Conservation (phyloP, 2,329 filamentous ascomycete species). For the Akanthomyces uredinophilus region DNA sequence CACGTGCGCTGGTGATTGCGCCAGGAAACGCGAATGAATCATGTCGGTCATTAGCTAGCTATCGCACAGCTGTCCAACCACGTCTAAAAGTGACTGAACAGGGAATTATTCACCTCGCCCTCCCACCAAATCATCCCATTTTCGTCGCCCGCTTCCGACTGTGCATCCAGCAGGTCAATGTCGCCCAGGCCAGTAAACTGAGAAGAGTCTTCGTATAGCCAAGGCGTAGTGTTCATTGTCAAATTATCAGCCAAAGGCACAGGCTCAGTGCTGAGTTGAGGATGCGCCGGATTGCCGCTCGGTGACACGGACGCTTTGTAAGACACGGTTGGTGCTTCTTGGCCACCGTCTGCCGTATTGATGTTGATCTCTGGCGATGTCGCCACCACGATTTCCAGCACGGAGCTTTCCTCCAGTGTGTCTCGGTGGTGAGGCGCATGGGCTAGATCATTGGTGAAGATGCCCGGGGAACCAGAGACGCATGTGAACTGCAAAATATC, state of each 20-base stretch:
- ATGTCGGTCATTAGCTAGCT: not conserved
- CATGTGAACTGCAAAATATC: slow-evolving; percentile 46
- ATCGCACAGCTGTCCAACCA: not conserved
- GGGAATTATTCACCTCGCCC: slow-evolving; percentile 33
- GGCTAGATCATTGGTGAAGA: slow-evolving; percentile 34
- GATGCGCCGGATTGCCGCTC: slow-evolving; percentile 21
- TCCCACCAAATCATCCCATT: slow-evolving; percentile 36
- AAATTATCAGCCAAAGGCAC: slow-evolving; percentile 30
- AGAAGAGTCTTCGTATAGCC: slow-evolving; percentile 38
- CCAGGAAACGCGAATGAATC: not conserved
- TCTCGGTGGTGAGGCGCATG: slow-evolving; percentile 33
- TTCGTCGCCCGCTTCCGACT: slow-evolving; percentile 21
- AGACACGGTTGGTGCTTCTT: slow-evolving; percentile 40
- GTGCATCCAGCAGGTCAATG: slow-evolving; percentile 29
- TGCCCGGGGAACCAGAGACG: slow-evolving; percentile 31
- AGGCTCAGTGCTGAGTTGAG: slow-evolving; percentile 25
- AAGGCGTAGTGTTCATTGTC: slow-evolving; percentile 38
- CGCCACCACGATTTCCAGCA: slow-evolving; percentile 45
- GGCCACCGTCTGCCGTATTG: slow-evolving; percentile 46
- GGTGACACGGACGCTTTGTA: slow-evolving; percentile 27
- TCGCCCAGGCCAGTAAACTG: slow-evolving; percentile 35
- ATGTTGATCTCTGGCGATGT: slow-evolving; percentile 47
- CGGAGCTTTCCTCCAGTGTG: slow-evolving; percentile 32
- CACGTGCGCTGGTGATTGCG: no score
- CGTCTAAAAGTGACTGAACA: slow-evolving; percentile 33